Conservation (phyloP, 108 stramenopile species). For the Stephanodiscus triporus region DNA sequence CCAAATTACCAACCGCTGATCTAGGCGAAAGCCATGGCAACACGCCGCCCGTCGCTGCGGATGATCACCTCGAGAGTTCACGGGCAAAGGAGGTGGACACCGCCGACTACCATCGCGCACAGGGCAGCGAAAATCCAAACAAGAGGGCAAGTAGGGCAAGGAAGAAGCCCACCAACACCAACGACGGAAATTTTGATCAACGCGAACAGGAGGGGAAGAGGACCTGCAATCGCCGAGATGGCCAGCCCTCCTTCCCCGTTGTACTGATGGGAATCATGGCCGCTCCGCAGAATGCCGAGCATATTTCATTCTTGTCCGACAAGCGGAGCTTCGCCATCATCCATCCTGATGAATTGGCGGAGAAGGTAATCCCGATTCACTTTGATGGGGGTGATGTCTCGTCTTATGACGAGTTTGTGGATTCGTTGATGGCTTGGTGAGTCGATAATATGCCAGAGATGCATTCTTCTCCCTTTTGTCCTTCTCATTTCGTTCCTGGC, state of each 20-base stretch:
- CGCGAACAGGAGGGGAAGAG: too few relatives aligned
- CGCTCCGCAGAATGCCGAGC: slow-evolving; percentile 11
- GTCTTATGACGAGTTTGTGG: slow-evolving; percentile 21
- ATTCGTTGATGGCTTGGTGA: slow-evolving; percentile 17
- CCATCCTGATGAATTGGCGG: slow-evolving; percentile 19
- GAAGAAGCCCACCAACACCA: too few relatives aligned
- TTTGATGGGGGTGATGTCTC: slow-evolving; percentile 8
- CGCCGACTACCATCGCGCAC: too few relatives aligned
- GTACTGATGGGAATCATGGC: slow-evolving; percentile 38
- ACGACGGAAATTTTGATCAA: too few relatives aligned
- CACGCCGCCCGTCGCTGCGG: too few relatives aligned
- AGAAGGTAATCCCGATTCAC: slow-evolving; percentile 23
- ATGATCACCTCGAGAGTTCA: too few relatives aligned
- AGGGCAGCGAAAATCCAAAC: too few relatives aligned
- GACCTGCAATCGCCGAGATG: too few relatives aligned
- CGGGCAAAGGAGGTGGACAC: too few relatives aligned
- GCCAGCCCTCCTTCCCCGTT: slow-evolving; percentile 24
- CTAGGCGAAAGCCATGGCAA: too few relatives aligned
- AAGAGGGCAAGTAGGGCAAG: too few relatives aligned
- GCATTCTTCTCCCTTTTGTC: background rate
- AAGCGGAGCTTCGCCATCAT: slow-evolving; percentile 31
- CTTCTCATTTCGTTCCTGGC: background rate
- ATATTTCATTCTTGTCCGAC: slow-evolving; percentile 33
- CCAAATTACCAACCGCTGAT: too few relatives aligned
- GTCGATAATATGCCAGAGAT: background rate